Percentiles rank a stretch among this genome's conserved stretches.
phyloP scores from a whole-genome alignment of 2,329 filamentous ascomycete genomes.

The Colletotrichum godetiae region DNA sequence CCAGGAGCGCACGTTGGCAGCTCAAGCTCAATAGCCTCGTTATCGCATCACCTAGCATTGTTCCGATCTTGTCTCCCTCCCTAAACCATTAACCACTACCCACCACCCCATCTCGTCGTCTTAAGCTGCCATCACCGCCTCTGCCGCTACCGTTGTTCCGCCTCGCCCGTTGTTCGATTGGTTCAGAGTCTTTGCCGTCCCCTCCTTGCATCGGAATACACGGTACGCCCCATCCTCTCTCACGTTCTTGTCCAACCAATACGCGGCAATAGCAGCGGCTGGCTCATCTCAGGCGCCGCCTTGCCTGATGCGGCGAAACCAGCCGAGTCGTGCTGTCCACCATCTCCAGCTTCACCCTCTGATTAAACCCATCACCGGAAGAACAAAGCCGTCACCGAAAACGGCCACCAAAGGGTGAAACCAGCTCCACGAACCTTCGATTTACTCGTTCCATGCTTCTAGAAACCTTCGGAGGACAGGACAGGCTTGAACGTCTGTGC shows the following conservation, averaged over 20 bases:
- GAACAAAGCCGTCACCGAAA: neutral
- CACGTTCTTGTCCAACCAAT: constrained; percentile 9
- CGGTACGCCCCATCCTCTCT: neutral
- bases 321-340: constrained; percentile 29
- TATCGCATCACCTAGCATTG: constrained; percentile 7
- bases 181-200: neutral
- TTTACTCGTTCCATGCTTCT: constrained; percentile 32
- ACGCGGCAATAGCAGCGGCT: neutral
- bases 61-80: neutral
- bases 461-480: constrained; percentile 27
- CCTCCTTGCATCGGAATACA: neutral
- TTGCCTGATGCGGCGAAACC: constrained; percentile 29
- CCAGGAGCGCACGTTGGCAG: neutral
- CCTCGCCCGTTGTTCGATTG: neutral
- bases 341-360: neutral
- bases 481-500: constrained; percentile 27
- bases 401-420: constrained; percentile 26
- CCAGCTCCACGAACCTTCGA: constrained; percentile 30
- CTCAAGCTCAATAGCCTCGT: constrained; percentile 17
- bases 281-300: neutral
- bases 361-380: constrained; percentile 19
- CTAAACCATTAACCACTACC: neutral
- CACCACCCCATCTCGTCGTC: constrained; percentile 4
- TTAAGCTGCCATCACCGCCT: constrained; percentile 14
- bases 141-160: neutral